Evolutionary conservation across 768 basidiomycete species (phyloP).

Genomic region (Boletus rufocinnamomeus): DNA sequence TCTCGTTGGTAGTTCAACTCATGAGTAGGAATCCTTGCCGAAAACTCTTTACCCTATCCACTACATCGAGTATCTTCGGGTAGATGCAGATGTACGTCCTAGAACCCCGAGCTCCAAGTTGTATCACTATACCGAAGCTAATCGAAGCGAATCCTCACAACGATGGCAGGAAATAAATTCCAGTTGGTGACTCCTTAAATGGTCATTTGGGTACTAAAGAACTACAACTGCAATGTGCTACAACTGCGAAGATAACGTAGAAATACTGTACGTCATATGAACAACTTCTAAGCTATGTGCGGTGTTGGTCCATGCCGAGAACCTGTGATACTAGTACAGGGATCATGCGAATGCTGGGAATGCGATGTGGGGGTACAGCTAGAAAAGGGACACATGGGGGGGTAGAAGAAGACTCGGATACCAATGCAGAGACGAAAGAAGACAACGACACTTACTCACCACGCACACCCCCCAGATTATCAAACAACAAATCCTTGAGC

Average conservation of each 20-base stretch:
- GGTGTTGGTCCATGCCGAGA: constrained; percentile 27
- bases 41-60: constrained; percentile 14
- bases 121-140: constrained; percentile 19
- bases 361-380: constrained; percentile 22
- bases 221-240: constrained; percentile 23
- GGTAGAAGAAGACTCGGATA: constrained; percentile 3
- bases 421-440: constrained; percentile 7
- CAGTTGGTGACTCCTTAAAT: constrained; percentile 5
- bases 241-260: constrained; percentile 23
- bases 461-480: constrained; percentile 24
- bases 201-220: constrained; percentile 14
- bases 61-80: constrained; percentile 17
- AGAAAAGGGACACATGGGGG: constrained; percentile 8
- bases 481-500: constrained; percentile 33
- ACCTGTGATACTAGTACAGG: constrained; percentile 24
- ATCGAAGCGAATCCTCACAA: neutral
- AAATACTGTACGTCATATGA: constrained; percentile 20
- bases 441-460: constrained; percentile 21
- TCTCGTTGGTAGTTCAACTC: constrained; percentile 26
- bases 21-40: constrained; percentile 14
- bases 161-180: constrained; percentile 4
- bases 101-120: constrained; percentile 11
- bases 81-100: constrained; percentile 22
- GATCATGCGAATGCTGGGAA: constrained; percentile 27
- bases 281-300: constrained; percentile 25